Base-by-base conservation (phyloP, 345 rosid genomes). In the Noccaea caerulescens region DNA sequence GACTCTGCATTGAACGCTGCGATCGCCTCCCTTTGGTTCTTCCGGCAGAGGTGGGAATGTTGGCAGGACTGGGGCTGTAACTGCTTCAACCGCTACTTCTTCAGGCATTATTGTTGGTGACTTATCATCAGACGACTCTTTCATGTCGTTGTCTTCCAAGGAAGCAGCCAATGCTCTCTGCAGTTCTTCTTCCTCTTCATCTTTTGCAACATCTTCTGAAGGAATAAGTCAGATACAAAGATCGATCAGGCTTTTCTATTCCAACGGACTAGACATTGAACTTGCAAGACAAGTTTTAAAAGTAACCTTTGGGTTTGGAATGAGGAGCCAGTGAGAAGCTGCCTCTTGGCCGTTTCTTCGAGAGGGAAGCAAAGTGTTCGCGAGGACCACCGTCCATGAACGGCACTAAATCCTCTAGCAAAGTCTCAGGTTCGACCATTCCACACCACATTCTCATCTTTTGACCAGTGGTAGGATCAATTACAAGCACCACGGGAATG, bases 381-480 rank as follows among this genome's bases (percentile, higher is more conserved):
- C 87, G 80, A 8, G 98, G 99, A 68, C 97, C 94, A 68, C 96
- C 92, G 71, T 95, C 99, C 97, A 95, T 80, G 82, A 84, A 95
- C n/a, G 84, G 85, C 32, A 88, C 88, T 59, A 95, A 81, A 84
- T 90, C 93, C 89, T 95, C 98, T 4, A 95, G 90, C 77, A 95
- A 76, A 77, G 76, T 85, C 79, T 87, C 99, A 6, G 99, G 96
- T 63, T 87, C 88, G 49, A 95, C 84, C 98, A 95, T 88, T 71
- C 99, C 98, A 73, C 44, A 59, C 99, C 99, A 92, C 43, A 82
- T 81, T 53, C 84, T 85, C 96, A 92, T 92, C 80, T 83, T 92
- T 77, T 95, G 96, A 58, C 98, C 99, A 3, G 99, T 90, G 73
- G 93, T 86, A 56, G 99, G 99, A 68, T 95, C 99, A 38, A 95